Evolutionary conservation across 2,329 filamentous ascomycete species (phyloP).

Genomic region (Epichloe glyceriae): DNA sequence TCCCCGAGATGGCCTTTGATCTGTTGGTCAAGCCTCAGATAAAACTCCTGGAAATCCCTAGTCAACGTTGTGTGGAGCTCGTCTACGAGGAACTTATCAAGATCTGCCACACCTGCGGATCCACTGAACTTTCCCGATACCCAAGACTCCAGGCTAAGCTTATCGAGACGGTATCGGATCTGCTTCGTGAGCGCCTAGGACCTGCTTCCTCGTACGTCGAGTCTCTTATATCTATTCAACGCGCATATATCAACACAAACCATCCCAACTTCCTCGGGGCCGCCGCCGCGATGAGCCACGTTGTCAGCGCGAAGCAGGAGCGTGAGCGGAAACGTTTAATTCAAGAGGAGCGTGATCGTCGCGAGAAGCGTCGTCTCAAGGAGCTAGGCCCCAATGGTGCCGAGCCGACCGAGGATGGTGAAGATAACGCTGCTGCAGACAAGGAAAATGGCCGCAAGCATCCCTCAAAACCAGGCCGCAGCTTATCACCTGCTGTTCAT

Average conservation of each 20-base stretch:
- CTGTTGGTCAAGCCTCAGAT: conserved; percentile 97
- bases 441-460: conserved; percentile 34
- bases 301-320: conserved; percentile 90
- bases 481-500: conserved; percentile 69
- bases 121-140: conserved; percentile 82
- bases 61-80: conserved; percentile 91
- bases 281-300: conserved; percentile 92
- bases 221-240: conserved; percentile 91
- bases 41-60: conserved; percentile 87
- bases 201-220: conserved; percentile 87
- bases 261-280: conserved; percentile 97
- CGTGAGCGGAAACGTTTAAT: conserved; percentile 71
- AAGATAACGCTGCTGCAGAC: conserved; percentile 32
- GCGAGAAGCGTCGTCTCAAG: conserved; percentile 71
- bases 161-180: conserved; percentile 94
- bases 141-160: conserved; percentile 90
- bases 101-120: conserved; percentile 97
- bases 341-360: conserved; percentile 74
- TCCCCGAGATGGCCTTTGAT: conserved; percentile 95
- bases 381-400: conserved; percentile 72
- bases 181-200: conserved; percentile 81
- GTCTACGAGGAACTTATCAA: conserved; percentile 99
- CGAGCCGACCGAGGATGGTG: conserved; percentile 56
- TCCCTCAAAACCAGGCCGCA: conserved; percentile 41
- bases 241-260: conserved; percentile 98